These are phyloP conservation scores for Aspergillus intermedius DNA, from an alignment of 2,329 filamentous ascomycete genomes.

Conservation along the genomic window DNA sequence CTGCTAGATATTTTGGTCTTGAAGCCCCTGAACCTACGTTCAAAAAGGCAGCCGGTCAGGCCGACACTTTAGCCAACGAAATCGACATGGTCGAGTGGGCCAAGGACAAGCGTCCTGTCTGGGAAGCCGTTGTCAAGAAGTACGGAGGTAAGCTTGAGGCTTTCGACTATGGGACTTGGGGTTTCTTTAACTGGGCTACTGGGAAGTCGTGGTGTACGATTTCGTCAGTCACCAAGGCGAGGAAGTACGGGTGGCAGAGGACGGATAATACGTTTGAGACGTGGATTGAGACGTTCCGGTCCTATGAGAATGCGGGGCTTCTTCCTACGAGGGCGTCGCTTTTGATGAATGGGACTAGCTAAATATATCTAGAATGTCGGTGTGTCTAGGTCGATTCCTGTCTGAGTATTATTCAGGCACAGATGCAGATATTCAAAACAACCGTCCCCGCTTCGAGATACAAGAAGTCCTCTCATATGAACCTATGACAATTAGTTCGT, in stretches of 20 bases:
- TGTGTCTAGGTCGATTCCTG: too few species aligned
- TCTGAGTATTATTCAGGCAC: too few species aligned
- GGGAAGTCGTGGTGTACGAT: slow-evolving; percentile 18
- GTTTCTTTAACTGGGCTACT: slow-evolving; percentile 17
- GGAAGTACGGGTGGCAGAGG: slow-evolving; percentile 17
- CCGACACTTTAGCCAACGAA: slow-evolving; percentile 8
- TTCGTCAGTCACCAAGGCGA: slow-evolving; percentile 16
- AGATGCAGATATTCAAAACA: too few species aligned
- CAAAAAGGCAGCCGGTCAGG: slow-evolving; percentile 9
- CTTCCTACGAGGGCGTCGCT: slow-evolving; percentile 7
- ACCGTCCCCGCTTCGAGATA: too few species aligned
- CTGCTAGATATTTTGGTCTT: slow-evolving; percentile 17
- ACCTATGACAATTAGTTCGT: too few species aligned
- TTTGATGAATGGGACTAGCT: background rate
- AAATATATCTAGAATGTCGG: too few species aligned
- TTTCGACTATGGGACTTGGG: slow-evolving; percentile 22
- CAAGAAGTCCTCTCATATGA: too few species aligned
- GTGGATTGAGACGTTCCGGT: slow-evolving; percentile 17
- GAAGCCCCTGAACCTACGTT: slow-evolving; percentile 15
- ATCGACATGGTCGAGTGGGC: slow-evolving; percentile 20
- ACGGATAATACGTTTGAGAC: slow-evolving; percentile 14
- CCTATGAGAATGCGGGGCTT: slow-evolving; percentile 17
- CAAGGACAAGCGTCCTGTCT: slow-evolving; percentile 15
- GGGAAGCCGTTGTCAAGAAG: slow-evolving; percentile 15
- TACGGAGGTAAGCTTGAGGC: slow-evolving; percentile 16